These are phyloP conservation scores for Cystobasidium ongulense DNA, from an alignment of 768 basidiomycete species.

Conservation along the genomic window DNA sequence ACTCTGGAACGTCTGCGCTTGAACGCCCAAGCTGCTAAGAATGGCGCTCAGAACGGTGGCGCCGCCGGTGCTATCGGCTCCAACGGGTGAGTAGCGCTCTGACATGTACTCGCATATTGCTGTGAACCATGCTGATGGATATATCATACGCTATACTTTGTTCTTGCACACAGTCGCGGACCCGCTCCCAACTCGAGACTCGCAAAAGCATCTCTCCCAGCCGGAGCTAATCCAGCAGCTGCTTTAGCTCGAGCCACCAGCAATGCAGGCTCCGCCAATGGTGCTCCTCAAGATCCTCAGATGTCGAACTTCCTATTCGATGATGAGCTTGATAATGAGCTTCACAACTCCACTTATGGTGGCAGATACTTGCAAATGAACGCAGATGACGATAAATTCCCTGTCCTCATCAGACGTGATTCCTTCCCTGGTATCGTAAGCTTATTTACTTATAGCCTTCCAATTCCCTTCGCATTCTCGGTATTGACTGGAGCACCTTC, in stretches of 20 bases:
- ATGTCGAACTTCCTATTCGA: constrained; percentile 63
- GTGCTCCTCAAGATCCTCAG: constrained; percentile 32
- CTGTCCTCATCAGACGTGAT: constrained; percentile 46
- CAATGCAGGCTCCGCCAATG: not conserved
- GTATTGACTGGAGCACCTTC: constrained; percentile 43
- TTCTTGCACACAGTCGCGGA: not conserved
- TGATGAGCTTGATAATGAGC: constrained; percentile 85
- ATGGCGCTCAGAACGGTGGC: constrained; percentile 27
- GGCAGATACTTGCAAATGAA: constrained; percentile 59
- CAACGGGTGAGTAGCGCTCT: constrained; percentile 7
- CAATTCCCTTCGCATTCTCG: constrained; percentile 1
- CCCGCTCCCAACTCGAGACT: constrained; percentile 16
- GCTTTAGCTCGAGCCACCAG: not conserved
- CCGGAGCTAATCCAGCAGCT: not conserved
- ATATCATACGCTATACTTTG: not conserved
- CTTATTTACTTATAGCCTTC: no score
- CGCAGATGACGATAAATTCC: constrained; percentile 73
- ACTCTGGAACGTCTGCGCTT: constrained; percentile 20
- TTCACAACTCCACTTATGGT: constrained; percentile 85
- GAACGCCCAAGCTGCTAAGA: constrained; percentile 28
- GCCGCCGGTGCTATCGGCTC: constrained; percentile 15
- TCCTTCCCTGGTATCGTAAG: constrained; percentile 59
- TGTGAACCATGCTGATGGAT: not conserved
- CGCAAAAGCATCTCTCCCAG: constrained; percentile 11
- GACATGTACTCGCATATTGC: not conserved